Evolutionary conservation across 225 moss, liverwort and hornwort species (phyloP).

Genomic region (Marchantia paleacea): DNA sequence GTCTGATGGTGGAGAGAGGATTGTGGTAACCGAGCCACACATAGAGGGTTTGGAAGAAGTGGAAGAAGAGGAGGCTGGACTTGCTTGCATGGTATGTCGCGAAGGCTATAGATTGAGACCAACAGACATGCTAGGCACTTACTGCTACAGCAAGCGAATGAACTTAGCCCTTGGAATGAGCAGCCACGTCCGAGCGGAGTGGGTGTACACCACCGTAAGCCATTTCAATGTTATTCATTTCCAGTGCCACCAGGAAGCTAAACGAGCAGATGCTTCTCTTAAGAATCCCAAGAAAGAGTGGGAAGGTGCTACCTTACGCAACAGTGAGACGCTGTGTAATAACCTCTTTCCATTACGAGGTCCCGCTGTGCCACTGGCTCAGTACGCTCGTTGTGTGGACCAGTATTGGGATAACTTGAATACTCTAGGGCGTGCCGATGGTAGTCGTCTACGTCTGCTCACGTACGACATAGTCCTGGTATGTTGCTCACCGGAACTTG

Average conservation of each 20-base stretch:
- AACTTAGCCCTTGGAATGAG: conserved; percentile 73
- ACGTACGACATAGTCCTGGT: conserved; percentile 96
- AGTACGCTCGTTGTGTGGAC: conserved; percentile 96
- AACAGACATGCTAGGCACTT: conserved; percentile 94
- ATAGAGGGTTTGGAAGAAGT: conserved; percentile 98
- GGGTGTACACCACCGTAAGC: conserved; percentile 98
- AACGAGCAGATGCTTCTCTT: conserved; percentile 93
- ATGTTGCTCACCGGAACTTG: conserved; percentile 19
- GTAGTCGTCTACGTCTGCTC: conserved; percentile 90
- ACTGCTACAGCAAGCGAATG: conserved; percentile 95
- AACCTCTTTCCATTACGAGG: conserved; percentile 92
- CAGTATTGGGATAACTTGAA: conserved; percentile 99
- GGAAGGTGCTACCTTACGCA: conserved; percentile 95
- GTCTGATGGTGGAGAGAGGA: conserved; percentile 97
- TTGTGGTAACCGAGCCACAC: conserved; percentile 84
- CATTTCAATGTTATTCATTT: conserved; percentile 99
- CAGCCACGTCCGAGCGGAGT: conserved; percentile 89
- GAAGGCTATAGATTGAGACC: conserved; percentile 92
- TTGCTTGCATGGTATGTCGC: conserved; percentile 99
- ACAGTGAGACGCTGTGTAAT: conserved; percentile 96
- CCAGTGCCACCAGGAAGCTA: conserved; percentile 99
- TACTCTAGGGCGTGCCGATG: conserved; percentile 95
- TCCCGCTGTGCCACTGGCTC: conserved; percentile 82
- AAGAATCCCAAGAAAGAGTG: conserved; percentile 99
- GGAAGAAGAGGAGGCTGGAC: conserved; percentile 97